Evolutionary conservation across 1,284 basidiomycete genomes (phyloP), one percentile per base, ranked within the genome.

Genomic region (Mycena citricolor): DNA sequence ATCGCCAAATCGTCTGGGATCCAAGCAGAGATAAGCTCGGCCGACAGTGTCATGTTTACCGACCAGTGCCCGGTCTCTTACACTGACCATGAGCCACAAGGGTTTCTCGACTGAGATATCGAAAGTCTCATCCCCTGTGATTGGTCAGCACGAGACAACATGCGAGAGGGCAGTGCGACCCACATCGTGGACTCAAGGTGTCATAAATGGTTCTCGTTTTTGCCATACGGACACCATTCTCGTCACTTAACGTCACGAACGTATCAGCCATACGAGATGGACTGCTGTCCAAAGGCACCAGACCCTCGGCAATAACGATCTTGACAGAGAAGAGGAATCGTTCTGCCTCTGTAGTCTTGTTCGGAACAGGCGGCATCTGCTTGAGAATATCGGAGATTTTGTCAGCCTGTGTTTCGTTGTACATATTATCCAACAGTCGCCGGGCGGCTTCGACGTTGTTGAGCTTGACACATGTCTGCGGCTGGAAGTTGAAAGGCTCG

Each of bases 151-250:
- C n/a, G 8, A 11, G n/a, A 24, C 17, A 17, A 23, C 16, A 7
- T 21, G 14, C n/a, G 13, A 38, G 19, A 4, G 24, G 7, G 29
- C 22, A 29, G 44, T 7, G 25, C 34, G 19, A 69, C 86, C 61
- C 59, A 90, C 95, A 99, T 63, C 94, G 77, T 17, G 97, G 95
- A 59, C 81, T 83, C 22, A 87, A 65, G 3, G 86, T 84, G 66
- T 98, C 94, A 61, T 97, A 97, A 38, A 99, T 91, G 16, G 94
- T 98, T 37, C 97, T 75, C 8, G 94, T 99, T 71, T 97, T 98
- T 24, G 92, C 94, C 31, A 97, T 69, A 16, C 94, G 83, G 57
- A 85, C 84, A 1, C 97, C 95, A 19, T 82, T 80, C 60, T 95
- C 90, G 58, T 99, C 94, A 56, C 91, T 95, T 22, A 99, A 74